Percentiles rank a stretch among this genome's conserved stretches.
Evolutionary conservation across 2,329 filamentous ascomycete genomes (phyloP).

Genomic region (Chaetomium sp.): DNA sequence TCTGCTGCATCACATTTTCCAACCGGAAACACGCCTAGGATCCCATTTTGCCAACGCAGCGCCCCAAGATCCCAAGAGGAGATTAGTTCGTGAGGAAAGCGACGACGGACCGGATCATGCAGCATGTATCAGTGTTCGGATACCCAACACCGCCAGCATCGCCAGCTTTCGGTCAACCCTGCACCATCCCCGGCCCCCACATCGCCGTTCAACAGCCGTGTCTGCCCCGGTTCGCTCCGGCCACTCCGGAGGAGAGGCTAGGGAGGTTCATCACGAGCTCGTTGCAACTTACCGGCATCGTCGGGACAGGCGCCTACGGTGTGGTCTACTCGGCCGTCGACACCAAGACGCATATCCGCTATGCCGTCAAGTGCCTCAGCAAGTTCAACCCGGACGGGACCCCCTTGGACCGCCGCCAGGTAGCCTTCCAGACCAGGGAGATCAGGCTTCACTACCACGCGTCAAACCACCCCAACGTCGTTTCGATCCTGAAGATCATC

Average conservation of each 20-base stretch:
- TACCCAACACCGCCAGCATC: constrained; percentile 54
- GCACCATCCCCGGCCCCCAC: constrained; percentile 35
- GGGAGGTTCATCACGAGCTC: constrained; percentile 76
- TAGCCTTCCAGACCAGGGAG: constrained; percentile 86
- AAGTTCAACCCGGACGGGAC: constrained; percentile 70
- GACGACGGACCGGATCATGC: constrained; percentile 41
- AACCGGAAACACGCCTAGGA: constrained; percentile 5
- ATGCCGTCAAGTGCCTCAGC: constrained; percentile 95
- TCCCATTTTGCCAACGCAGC: neutral
- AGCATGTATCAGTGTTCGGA: constrained; percentile 51
- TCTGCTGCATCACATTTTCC: neutral
- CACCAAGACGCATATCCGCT: constrained; percentile 71
- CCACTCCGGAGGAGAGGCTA: constrained; percentile 75
- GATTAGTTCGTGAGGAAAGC: constrained; percentile 16
- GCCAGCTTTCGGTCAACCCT: constrained; percentile 46
- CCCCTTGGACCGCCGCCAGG: constrained; percentile 74
- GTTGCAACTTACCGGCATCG: constrained; percentile 74
- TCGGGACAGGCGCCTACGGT: constrained; percentile 92
- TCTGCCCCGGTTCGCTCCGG: constrained; percentile 46
- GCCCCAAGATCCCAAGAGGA: neutral
- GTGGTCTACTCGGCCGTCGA: constrained; percentile 90
- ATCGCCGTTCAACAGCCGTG: constrained; percentile 30
- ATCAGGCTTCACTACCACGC: constrained; percentile 87
- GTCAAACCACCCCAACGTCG: constrained; percentile 84
- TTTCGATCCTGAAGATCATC: constrained; percentile 89